Evolutionary conservation across 176 grass and related monocot species (phyloP).

Genomic region (Oryza officinalis): DNA sequence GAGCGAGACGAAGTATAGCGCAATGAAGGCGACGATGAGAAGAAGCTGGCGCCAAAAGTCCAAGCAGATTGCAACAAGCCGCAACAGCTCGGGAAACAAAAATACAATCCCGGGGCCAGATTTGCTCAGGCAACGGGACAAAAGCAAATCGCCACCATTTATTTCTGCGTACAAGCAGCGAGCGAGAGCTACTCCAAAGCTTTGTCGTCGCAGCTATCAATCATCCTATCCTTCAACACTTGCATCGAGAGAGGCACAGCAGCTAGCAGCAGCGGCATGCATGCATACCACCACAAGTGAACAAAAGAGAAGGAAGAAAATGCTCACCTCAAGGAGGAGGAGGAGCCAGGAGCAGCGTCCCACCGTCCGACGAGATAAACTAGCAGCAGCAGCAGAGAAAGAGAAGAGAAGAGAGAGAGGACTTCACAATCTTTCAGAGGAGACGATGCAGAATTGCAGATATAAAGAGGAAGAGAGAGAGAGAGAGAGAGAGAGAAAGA

Average conservation of each 20-base stretch:
- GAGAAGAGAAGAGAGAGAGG: background rate
- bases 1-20: background rate
- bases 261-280: too few species aligned
- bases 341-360: background rate
- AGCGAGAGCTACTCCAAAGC: too few species aligned
- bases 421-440: background rate
- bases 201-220: too few species aligned
- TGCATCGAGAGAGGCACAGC: background rate
- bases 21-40: conserved; percentile 5
- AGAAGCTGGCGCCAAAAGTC: conserved; percentile 10
- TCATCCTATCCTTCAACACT: background rate
- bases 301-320: conserved; percentile 24
- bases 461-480: background rate
- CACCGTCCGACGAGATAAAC: background rate
- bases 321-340: conserved; percentile 37
- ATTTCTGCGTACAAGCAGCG: conserved; percentile 23
- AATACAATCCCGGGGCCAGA: conserved; percentile 17
- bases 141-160: conserved; percentile 31
- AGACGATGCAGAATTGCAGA: background rate
- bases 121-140: conserved; percentile 23
- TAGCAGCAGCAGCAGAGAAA: background rate
- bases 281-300: background rate
- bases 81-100: conserved; percentile 33
- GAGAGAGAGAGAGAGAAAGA: background rate
- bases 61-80: conserved; percentile 45